A percentile compares a stretch with the other conserved stretches of the same genome.
Conservation (phyloP, 2,329 filamentous ascomycete species). For the Laburnicola sp. region DNA sequence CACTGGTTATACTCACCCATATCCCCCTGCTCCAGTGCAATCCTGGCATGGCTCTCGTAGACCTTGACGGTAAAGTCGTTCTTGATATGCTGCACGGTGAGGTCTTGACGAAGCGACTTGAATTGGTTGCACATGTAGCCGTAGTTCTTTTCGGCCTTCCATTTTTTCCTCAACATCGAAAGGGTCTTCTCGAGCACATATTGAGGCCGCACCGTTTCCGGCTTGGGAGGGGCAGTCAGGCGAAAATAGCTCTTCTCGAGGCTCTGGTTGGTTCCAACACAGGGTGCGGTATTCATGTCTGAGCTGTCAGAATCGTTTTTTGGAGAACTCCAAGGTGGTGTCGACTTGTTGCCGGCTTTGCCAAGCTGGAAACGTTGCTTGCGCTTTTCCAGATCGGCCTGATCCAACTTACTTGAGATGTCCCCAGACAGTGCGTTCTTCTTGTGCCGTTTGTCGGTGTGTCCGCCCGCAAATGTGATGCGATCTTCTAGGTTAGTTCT, state of each 20-base stretch:
- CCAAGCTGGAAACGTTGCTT: constrained; percentile 78
- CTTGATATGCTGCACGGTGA: constrained; percentile 96
- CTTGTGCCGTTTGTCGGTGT: constrained; percentile 52
- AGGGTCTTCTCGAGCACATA: constrained; percentile 78
- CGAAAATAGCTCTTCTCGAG: constrained; percentile 95
- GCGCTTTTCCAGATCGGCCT: constrained; percentile 83
- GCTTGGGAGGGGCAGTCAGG: constrained; percentile 84
- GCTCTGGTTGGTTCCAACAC: constrained; percentile 80
- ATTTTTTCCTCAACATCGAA: constrained; percentile 89
- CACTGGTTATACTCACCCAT: constrained; percentile 99
- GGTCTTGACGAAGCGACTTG: constrained; percentile 95
- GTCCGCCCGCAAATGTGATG: constrained; percentile 62
- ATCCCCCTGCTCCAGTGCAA: constrained; percentile 97
- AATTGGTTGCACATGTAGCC: constrained; percentile 98
- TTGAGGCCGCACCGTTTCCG: constrained; percentile 85
- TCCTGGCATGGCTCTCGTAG: constrained; percentile 96
- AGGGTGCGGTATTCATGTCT: constrained; percentile 62
- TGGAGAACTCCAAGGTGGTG: constrained; percentile 52
- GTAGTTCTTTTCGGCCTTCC: constrained; percentile 92
- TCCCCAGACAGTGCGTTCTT: constrained; percentile 53
- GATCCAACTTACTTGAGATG: constrained; percentile 83
- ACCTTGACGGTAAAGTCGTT: constrained; percentile 95
- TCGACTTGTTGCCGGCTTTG: constrained; percentile 58
- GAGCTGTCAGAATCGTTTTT: constrained; percentile 53
- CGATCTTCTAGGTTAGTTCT: constrained; percentile 75